A percentile compares a stretch with the other conserved stretches of the same genome.
These are phyloP conservation scores for Komagataella ulmi DNA, from an alignment of 805 yeast genomes.

Conservation along the genomic window DNA sequence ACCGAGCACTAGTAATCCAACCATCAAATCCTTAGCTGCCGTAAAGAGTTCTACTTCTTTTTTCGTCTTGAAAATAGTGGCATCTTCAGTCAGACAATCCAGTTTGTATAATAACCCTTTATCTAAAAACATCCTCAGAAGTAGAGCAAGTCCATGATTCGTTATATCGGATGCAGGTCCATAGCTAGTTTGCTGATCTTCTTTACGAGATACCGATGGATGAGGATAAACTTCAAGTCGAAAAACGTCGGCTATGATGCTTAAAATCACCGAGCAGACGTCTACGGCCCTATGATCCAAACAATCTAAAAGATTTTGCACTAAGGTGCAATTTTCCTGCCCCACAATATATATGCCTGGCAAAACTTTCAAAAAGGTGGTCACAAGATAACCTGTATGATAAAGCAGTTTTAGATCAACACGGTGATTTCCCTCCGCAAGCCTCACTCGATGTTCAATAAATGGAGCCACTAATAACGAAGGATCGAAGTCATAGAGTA, in stretches of 20 bases:
- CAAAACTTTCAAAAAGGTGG: conserved; percentile 55
- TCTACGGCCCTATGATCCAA: not conserved
- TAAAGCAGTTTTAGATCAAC: conserved; percentile 22
- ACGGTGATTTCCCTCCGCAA: conserved; percentile 21
- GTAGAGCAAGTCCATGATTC: not conserved
- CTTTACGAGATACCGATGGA: not conserved
- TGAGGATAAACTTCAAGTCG: not conserved
- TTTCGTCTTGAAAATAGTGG: not conserved
- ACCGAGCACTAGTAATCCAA: not conserved
- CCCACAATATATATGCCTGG: conserved; percentile 31
- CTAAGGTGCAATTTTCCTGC: not conserved
- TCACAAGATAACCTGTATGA: conserved; percentile 42
- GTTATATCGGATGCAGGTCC: not conserved
- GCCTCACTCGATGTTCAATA: conserved; percentile 42
- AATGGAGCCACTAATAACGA: conserved; percentile 55
- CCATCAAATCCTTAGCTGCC: not conserved
- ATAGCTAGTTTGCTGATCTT: not conserved
- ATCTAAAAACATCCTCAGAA: not conserved
- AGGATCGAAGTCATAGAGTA: conserved; percentile 52
- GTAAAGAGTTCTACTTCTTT: not conserved
- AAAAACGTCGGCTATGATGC: not conserved
- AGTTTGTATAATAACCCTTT: not conserved
- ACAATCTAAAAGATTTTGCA: not conserved
- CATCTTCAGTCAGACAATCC: not conserved
- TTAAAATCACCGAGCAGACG: not conserved